Conservation (phyloP, 305 asterid species). For the Petunia hybrid region DNA sequence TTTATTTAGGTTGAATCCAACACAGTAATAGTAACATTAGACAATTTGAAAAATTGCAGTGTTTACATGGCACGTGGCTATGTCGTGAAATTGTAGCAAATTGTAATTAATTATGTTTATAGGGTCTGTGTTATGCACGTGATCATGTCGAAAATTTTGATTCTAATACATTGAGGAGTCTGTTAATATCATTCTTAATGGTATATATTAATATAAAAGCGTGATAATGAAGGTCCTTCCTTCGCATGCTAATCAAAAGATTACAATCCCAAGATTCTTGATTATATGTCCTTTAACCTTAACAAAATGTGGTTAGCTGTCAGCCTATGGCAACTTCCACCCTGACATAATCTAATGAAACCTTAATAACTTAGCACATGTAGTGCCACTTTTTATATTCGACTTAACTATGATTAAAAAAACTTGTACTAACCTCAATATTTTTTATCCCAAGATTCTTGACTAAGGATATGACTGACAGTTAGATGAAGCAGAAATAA, state of each 20-base stretch:
- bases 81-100: conserved; percentile 31
- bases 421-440: not conserved
- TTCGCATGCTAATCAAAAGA: conserved; percentile 18
- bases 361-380: conserved; percentile 21
- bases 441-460: not conserved
- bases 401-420: not conserved
- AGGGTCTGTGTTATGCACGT: conserved; percentile 46
- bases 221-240: conserved; percentile 22
- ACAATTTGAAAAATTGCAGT: not conserved
- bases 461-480: not conserved
- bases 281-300: conserved; percentile 2
- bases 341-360: conserved; percentile 20
- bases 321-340: conserved; percentile 1
- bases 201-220: not conserved
- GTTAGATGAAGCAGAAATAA: not conserved
- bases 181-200: conserved; percentile 1
- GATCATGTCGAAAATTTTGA: conserved; percentile 44
- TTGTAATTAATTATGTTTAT: conserved; percentile 36
- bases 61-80: not conserved
- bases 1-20: not conserved
- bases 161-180: not conserved
- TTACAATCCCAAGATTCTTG: conserved; percentile 12
- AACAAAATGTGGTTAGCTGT: conserved; percentile 14
- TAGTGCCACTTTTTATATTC: not conserved
- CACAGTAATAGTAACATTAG: not conserved